Conservation (phyloP, 495 filamentous ascomycete species). For the Entonaema liquescens region DNA sequence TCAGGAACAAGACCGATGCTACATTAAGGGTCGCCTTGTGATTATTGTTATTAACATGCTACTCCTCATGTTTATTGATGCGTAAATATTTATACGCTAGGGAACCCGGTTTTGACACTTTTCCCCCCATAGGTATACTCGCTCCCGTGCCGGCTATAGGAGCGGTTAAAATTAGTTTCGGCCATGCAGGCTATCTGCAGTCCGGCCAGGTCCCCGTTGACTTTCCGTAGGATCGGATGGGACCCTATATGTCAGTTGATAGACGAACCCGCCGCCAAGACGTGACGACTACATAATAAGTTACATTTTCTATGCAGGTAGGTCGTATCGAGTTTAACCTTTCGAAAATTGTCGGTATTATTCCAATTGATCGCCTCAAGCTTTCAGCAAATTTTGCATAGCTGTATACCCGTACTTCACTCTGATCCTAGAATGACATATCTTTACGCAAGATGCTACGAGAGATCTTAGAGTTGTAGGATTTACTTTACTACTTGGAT, state of each 20-base stretch:
- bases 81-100: not conserved
- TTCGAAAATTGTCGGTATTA: not conserved
- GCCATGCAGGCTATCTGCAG: not conserved
- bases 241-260: not conserved
- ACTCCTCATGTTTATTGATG: not conserved
- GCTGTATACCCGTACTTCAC: no score
- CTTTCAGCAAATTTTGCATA: not conserved
- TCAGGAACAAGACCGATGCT: slow-evolving; percentile 9
- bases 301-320: not conserved
- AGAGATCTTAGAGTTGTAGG: no score
- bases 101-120: not conserved
- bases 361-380: not conserved
- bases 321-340: not conserved
- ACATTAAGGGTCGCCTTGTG: slow-evolving; percentile 13
- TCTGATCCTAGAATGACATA: no score
- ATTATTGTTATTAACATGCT: not conserved
- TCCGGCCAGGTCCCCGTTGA: not conserved
- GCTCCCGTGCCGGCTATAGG: slow-evolving; percentile 11
- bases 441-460: no score
- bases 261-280: not conserved
- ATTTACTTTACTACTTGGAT: no score
- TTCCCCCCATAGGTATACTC: not conserved
- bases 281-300: not conserved
- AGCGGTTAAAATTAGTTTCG: slow-evolving; percentile 26
- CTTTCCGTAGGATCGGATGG: not conserved